These are phyloP conservation scores for Entomophthora muscae DNA, from an alignment of 371 early-diverging fungal genomes.

Conservation along the genomic window DNA sequence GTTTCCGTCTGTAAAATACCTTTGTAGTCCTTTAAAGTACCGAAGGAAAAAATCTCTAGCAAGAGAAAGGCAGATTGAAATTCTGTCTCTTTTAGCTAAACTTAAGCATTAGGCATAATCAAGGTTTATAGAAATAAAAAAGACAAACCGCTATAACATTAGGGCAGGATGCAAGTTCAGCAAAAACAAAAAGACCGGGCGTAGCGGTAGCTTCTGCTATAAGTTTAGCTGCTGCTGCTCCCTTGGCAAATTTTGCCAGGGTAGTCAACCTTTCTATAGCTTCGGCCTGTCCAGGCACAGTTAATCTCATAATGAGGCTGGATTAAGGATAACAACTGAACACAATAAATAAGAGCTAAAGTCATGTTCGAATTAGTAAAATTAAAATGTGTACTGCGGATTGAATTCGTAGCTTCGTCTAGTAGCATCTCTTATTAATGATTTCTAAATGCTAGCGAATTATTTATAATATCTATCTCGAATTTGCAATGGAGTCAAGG, in stretches of 20 bases:
- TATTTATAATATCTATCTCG: too few relatives aligned
- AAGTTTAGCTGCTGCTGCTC: background rate
- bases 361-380: background rate
- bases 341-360: background rate
- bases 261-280: background rate
- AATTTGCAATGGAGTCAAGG: too few relatives aligned
- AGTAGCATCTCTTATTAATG: too few relatives aligned
- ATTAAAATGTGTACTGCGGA: background rate
- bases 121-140: background rate
- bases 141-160: background rate
- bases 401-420: too few relatives aligned
- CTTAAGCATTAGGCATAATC: background rate
- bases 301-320: background rate
- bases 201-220: background rate
- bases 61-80: background rate
- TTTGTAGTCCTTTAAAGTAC: background rate
- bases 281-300: background rate
- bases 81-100: background rate
- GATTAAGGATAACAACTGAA: background rate
- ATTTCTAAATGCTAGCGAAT: too few relatives aligned
- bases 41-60: background rate
- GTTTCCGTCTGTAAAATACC: background rate
- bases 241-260: background rate
- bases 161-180: background rate
- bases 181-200: background rate